Conservation (phyloP, 169 alveolate species). For the Plasmodium berghei region DNA sequence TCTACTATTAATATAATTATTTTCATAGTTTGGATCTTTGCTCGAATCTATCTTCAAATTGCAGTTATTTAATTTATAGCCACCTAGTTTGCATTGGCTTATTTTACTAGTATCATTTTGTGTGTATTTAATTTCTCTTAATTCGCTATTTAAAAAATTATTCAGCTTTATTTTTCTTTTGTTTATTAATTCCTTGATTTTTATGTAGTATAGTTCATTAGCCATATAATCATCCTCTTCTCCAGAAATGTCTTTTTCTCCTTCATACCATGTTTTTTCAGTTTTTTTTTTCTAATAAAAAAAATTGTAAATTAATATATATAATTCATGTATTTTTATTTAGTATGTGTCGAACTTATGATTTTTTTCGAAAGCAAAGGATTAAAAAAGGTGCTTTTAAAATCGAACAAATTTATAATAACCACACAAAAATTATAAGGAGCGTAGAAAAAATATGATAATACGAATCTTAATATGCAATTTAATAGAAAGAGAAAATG, state of each 20-base stretch:
- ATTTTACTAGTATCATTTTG: neutral
- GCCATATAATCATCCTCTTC: constrained; percentile 10
- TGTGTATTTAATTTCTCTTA: too few species aligned
- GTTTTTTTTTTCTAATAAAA: constrained; percentile 34
- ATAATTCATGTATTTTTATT: neutral
- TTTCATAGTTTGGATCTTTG: neutral
- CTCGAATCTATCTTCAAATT: neutral
- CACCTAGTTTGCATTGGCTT: neutral
- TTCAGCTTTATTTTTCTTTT: constrained; percentile 63
- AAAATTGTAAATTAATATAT: neutral
- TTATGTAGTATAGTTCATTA: constrained; percentile 51
- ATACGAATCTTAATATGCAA: too few species aligned
- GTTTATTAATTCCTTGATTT: constrained; percentile 65
- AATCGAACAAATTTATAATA: too few species aligned
- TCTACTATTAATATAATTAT: constrained; percentile 31
- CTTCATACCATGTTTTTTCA: constrained; percentile 6
- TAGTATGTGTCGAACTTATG: too few species aligned
- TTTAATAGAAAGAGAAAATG: too few species aligned
- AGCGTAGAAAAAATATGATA: too few species aligned
- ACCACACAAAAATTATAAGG: too few species aligned
- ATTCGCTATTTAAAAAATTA: neutral
- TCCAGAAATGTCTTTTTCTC: neutral
- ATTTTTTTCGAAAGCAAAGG: too few species aligned
- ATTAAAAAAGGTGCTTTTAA: too few species aligned
- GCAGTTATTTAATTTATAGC: neutral